Base-by-base conservation (phyloP, 208 protist species). In the Trichomonas gallinae region DNA sequence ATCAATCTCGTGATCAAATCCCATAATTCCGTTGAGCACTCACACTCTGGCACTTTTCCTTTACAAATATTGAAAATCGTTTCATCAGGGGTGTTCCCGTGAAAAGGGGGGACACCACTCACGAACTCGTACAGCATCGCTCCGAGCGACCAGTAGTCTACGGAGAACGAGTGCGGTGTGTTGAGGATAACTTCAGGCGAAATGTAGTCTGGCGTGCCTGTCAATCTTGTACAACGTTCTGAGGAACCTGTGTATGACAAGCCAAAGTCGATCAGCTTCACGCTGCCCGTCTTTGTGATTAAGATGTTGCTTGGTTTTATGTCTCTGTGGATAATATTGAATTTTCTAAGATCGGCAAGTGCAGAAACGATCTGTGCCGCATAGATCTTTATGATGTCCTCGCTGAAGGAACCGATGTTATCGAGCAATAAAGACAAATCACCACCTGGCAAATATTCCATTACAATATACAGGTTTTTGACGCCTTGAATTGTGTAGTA, bases 1-100 rank as follows among this genome's bases (percentile, higher is more conserved):
- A 96, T 51, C 96, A 97, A 97, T 36, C 96, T 96, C 45, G 83
- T 97, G 0, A 98, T n/a, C 11, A 97, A 87, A 46, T 88, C 96
- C 48, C 97, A 96, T 15, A 97, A 97, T 10, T 97, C 88, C 10
- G 6, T 11, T 36, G 21, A 36, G 8, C 26, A 42, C 8, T 85
- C n/a, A 40, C 6, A 42, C 10, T 11, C 3, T 72, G 58, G 11
- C 21, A 72, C 26, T 89, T 89, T 26, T 8, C 83, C 83, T 89
- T 26, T 44, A 31, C 31, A 46, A 96, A 96, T 96, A 34, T 96
- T 96, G 2, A 38, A 15, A 63, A 38, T 51, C 38, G 89, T 96
- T 72, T 51, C 89, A 26, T 81, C 46, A 63, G 23, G 26, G 11
- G 44, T 72, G 21, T 96, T 34, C 6, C 38, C 42, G 31, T 96